Base-by-base conservation (phyloP, 2,329 filamentous ascomycete species). In the Drechslerella coelobrocha region DNA sequence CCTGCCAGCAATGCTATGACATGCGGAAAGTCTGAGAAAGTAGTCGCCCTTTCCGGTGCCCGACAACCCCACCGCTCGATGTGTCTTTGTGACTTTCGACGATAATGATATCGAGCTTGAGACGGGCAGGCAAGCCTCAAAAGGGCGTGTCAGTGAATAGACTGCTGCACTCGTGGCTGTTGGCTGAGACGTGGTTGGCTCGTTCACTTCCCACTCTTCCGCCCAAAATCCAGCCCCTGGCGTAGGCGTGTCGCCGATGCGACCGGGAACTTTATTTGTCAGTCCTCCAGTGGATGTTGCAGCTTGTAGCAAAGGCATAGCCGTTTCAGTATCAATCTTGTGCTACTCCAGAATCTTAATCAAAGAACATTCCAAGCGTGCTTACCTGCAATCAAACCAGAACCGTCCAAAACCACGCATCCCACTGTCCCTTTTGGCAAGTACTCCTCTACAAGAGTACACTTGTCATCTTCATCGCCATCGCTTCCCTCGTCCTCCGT, bases 31-130 rank as follows among this genome's bases (percentile, higher is more conserved):
- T 2, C 91, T 86, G 14, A 96, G 82, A 78, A 96, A 96, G 0
- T 89, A 91, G 79, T 96, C 92, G 0, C 92, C 92, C 75, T 96
- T 96, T 0, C 92, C 92, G 0, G 91, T 93, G 0, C 90, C 89
- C 0, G 89, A 93, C 8, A 91, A 81, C 0, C 83, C 90, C 76
- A 85, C 77, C 2, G 80, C 81, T 52, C 79, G 31, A 0, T 80
- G 74, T 57, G 52, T 2, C 61, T 68, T 31, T 61, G 6, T 24
- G 14, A 24, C n/a, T n/a, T n/a, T n/a, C n/a, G n/a, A n/a, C n/a
- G n/a, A n/a, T n/a, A n/a, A n/a, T n/a, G n/a, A 12, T 24, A 50
- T 52, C 6, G 27, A 24, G 14, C 54, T 60, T 72, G 76, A 45
- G 78, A 75, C 5, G 2, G 57, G 47, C 7, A 62, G 52, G 21